These are phyloP conservation scores for Phytopythium helicoides DNA, from an alignment of 352 stramenopile species.

Conservation along the genomic window DNA sequence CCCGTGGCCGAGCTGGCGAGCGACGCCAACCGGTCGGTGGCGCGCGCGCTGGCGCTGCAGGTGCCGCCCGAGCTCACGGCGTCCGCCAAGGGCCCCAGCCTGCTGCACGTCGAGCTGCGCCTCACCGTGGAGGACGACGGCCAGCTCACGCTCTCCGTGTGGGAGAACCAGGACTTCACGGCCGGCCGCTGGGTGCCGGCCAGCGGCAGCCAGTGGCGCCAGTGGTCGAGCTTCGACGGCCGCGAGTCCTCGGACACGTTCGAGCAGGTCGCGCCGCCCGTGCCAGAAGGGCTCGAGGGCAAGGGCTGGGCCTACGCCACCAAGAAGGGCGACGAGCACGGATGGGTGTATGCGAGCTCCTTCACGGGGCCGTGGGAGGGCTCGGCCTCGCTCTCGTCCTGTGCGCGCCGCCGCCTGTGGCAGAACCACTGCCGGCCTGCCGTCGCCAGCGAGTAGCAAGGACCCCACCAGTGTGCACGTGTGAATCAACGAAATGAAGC, in stretches of 20 bases:
- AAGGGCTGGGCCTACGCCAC: constrained; percentile 68
- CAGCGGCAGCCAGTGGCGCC: constrained; percentile 45
- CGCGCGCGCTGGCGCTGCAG: constrained; percentile 46
- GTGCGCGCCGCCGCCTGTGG: constrained; percentile 62
- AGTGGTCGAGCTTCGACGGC: constrained; percentile 61
- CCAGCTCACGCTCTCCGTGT: constrained; percentile 54
- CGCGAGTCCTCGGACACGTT: constrained; percentile 61
- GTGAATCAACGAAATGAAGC: constrained; percentile 2
- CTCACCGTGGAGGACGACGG: constrained; percentile 50
- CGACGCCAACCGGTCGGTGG: constrained; percentile 46
- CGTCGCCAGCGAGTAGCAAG: constrained; percentile 34
- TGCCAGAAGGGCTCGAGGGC: constrained; percentile 46
- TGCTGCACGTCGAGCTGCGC: constrained; percentile 41
- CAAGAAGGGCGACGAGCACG: constrained; percentile 60
- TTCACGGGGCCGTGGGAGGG: constrained; percentile 63
- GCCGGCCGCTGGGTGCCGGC: constrained; percentile 41
- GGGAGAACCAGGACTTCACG: constrained; percentile 66
- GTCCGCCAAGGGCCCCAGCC: constrained; percentile 20
- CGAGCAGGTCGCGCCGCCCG: constrained; percentile 55
- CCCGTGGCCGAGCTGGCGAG: constrained; percentile 47
- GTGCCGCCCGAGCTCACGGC: constrained; percentile 41
- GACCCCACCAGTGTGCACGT: neutral
- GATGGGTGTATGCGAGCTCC: constrained; percentile 65
- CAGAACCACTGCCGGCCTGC: constrained; percentile 65
- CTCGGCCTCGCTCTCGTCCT: constrained; percentile 17